Evolutionary conservation across 768 basidiomycete species (phyloP).

Genomic region (Hygrocybe punicea): DNA sequence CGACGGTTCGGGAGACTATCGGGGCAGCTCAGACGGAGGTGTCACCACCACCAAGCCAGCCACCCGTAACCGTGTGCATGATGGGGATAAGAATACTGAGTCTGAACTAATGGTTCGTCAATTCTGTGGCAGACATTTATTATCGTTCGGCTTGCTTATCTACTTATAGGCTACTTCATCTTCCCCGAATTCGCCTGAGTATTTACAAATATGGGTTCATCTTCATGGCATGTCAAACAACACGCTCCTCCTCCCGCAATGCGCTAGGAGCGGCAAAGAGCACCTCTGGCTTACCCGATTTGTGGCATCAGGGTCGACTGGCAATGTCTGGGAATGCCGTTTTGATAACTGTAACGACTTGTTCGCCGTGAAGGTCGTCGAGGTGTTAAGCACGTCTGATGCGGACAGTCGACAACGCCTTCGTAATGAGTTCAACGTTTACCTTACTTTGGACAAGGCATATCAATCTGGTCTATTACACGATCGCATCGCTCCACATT

Average conservation of each 20-base stretch:
- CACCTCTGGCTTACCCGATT: slow-evolving; percentile 20
- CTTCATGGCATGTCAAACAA: slow-evolving; percentile 14
- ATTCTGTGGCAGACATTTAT: not conserved
- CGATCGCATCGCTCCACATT: slow-evolving; percentile 18
- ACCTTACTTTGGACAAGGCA: slow-evolving; percentile 18
- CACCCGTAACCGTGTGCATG: slow-evolving; percentile 8
- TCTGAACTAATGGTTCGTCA: slow-evolving; percentile 12
- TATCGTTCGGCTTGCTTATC: slow-evolving; percentile 9
- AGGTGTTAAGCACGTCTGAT: slow-evolving; percentile 15
- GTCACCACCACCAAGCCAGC: not conserved
- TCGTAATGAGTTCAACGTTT: slow-evolving; percentile 17
- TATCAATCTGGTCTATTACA: slow-evolving; percentile 15
- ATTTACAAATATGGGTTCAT: slow-evolving; percentile 13
- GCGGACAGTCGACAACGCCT: slow-evolving; percentile 15
- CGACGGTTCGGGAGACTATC: slow-evolving; percentile 12
- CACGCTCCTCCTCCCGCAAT: slow-evolving; percentile 16
- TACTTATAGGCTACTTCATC: slow-evolving; percentile 14
- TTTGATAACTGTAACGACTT: slow-evolving; percentile 16
- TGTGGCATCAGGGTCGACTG: slow-evolving; percentile 18
- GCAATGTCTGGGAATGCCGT: slow-evolving; percentile 21
- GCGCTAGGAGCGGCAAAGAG: slow-evolving; percentile 11
- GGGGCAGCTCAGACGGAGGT: slow-evolving; percentile 7
- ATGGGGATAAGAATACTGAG: slow-evolving; percentile 2
- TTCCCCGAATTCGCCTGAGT: slow-evolving; percentile 15
- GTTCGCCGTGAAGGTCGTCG: slow-evolving; percentile 17